Base-by-base conservation (phyloP, 371 early-diverging fungal species). In the Funneliformis caledonium region DNA sequence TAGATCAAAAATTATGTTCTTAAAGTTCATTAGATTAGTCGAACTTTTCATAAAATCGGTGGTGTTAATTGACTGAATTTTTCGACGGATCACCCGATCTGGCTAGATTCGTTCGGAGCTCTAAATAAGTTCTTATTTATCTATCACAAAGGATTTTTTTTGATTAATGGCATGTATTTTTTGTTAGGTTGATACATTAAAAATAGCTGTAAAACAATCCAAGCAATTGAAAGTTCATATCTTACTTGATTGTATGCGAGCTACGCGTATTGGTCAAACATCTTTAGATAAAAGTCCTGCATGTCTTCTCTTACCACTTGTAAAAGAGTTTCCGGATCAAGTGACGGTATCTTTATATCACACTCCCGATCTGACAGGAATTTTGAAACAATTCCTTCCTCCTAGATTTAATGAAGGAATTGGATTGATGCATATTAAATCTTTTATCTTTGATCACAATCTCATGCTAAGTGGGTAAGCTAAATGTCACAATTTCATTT, bases 341-440 rank as follows among this genome's bases (percentile, higher is more conserved):
- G 89, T 95, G 10, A 82, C 86, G 6, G 86, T 97, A 0, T 87
- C 91, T 1, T 85, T 96, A 84, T 96, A 96, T 83, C 96, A 95
- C 76, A 96, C 96, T 12, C 97, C 96, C 9, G 93, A 95, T 83
- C 87, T 96, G 42, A 91, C 82, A 6, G 95, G 94, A 9, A 37
- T 92, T 37, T 83, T 91, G 52, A 95, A 95, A 81, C 88, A 85
- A 69, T 81, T 92, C 26, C 85, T 95, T 72, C 98, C 98, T 9
- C 91, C 89, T 74, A 84, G 98, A 50, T 96, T 95, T 84, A 97
- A 96, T 83, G 99, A 99, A 85, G 91, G 89, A 5, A 91, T 97
- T 84, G 98, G 98, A 0, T 86, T 98, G 78, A 94, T 94, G 93
- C 99, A 99, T 84, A 91, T 97, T 81, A 99, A 99, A 84, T 88